Base-by-base conservation (phyloP, 257 asterid species). In the Gynochthodes officinalis region DNA sequence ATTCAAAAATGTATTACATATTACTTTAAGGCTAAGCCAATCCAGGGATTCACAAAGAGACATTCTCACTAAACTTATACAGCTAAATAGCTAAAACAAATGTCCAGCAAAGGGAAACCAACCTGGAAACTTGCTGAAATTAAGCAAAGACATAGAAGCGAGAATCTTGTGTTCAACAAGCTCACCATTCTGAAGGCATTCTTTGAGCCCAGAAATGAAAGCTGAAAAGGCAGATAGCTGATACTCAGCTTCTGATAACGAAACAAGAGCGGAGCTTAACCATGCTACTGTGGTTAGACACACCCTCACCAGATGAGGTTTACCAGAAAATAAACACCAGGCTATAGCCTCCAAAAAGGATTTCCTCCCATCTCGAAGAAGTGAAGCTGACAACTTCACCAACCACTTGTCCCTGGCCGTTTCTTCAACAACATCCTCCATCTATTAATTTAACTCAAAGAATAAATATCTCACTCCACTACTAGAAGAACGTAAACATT, bases 261-360 rank as follows among this genome's bases (percentile, higher is more conserved):
- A 87, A 72, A 82, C 80, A 7, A 89, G 83, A 2, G 89, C 82
- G 48, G 84, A 83, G 81, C 95, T 91, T 79, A 91, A n/a, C 96
- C 97, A 91, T 52, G 90, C 93, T 53, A 83, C 85, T 1, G 95
- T 89, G 42, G 88, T 88, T 61, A 89, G 76, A 71, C 95, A 85
- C 16, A 88, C 96, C 54, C 95, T 73, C 40, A 82, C 90, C 83
- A 89, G 60, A 55, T 80, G 83, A 4, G 83, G 77, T 62, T 76
- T 82, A 50, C 84, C 95, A 14, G 76, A 84, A 67, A 75, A 79
- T 78, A 89, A 80, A 68, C 95, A 91, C 77, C 73, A 81, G 37
- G 90, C 86, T 64, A 88, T 37, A 18, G 84, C 82, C 52, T 82
- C 84, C 83, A 86, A 64, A 71, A 91, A 91, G 13, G 93, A 82